Conservation (phyloP, 495 filamentous ascomycete species). For the Talaromyces trachyspermus region DNA sequence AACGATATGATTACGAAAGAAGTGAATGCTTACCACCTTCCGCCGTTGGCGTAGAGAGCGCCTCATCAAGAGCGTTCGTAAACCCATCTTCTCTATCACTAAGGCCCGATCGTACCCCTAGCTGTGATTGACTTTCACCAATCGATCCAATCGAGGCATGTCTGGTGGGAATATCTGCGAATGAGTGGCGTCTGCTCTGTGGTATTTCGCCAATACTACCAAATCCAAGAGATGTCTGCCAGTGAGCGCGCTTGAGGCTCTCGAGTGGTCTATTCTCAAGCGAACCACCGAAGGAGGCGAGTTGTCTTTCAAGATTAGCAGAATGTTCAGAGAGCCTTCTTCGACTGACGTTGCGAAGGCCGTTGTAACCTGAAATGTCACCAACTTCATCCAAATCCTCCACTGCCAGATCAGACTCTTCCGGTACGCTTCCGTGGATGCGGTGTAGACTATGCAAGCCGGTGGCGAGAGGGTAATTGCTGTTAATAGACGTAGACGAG, state of each 20-base stretch:
- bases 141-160: conserved; percentile 62
- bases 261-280: conserved; percentile 70
- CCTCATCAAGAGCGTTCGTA: conserved; percentile 25
- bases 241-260: conserved; percentile 72
- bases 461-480: conserved; percentile 35
- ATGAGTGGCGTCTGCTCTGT: conserved; percentile 93
- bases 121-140: conserved; percentile 38
- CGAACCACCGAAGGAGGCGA: conserved; percentile 45
- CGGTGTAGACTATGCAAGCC: conserved; percentile 51
- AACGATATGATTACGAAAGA: conserved; percentile 17
- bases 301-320: conserved; percentile 43
- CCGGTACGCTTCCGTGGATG: conserved; percentile 56
- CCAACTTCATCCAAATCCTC: conserved; percentile 62
- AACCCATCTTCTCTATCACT: conserved; percentile 35
- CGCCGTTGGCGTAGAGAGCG: conserved; percentile 24
- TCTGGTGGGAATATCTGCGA: conserved; percentile 73
- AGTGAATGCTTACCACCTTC: conserved; percentile 38
- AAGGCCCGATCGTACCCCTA: conserved; percentile 18
- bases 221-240: conserved; percentile 84
- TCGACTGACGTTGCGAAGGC: conserved; percentile 34
- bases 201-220: conserved; percentile 60
- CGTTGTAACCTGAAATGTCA: conserved; percentile 44
- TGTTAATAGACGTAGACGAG: conserved; percentile 39
- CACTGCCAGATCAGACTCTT: conserved; percentile 63
- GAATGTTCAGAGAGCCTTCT: conserved; percentile 61